Base-by-base conservation (phyloP, 2,329 filamentous ascomycete species). In the Colletotrichum sp. region DNA sequence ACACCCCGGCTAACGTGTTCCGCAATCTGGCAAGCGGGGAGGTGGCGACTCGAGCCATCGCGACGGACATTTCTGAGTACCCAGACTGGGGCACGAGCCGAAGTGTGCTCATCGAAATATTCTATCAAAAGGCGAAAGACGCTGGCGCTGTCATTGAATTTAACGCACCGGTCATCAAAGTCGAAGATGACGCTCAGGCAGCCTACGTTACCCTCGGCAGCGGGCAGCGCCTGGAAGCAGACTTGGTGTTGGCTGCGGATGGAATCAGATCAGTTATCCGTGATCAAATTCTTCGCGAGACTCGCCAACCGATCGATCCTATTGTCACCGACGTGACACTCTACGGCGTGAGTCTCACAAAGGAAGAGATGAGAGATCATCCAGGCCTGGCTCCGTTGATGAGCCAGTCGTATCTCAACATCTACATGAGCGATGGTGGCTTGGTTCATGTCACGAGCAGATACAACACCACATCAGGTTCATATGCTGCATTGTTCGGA, bases 81-180 rank as follows among this genome's bases (percentile, higher is more conserved):
- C 76, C 75, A 12, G 77, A 80, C 44, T 79, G 77, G 75, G 79
- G 78, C 8, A 75, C 78, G 5, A 77, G 71, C 16, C 39, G 79
- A 8, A 66, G 76, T n/a, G 76, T 76, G 13, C 66, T 78, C 28
- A 44, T 80, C 34, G 71, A 65, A 15, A 32, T 79, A 0, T 59
- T 80, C 2, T 60, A 76, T 9, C n/a, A 59, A 5, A 52, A 64
- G 13, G 76, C 72, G 8, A n/a, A 24, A 13, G 59, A 70, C 8
- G 75, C 60, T 10, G 76, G 36, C 18, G 77, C 67, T 18, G 65
- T 7, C 64, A 68, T 7, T 30, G 34, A 5, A 18, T 57, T 77
- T 10, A 28, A 52, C 2, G 62, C 34, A 16, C 70, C 71, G 24
- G 30, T 77, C 5, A 30, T 67, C 10, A 10, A 68, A 2, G 76